Evolutionary conservation across 208 protist genomes (phyloP), one percentile per base, ranked within the genome.

Genomic region (Leishmania lainsoni): DNA sequence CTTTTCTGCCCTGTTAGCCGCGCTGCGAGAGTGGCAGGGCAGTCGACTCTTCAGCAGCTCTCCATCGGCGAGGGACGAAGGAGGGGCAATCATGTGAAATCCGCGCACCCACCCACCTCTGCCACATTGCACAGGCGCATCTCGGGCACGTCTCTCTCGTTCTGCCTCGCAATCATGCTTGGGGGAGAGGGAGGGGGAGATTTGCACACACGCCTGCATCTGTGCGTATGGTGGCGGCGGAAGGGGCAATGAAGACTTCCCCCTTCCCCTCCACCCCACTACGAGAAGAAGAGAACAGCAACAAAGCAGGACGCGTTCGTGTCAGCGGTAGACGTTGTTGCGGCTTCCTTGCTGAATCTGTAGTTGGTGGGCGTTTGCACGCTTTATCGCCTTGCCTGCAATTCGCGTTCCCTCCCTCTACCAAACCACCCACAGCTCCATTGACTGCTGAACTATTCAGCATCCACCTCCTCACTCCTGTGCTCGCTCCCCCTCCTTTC

Each of bases 1-100:
- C 22, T 58, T 22, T n/a, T 59, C 48, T 10, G 42, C 48, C 72
- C 51, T 22, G 16, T 59, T 29, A 9, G n/a, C 81, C 22, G 26
- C 68, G 54, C n/a, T 78, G 45, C 66, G 59, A 3, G 42, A 79
- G 6, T n/a, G 49, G 42, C 66, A 59, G 16, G 75, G 80, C 22
- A 52, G 42, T 16, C 75, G 66, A 39, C 76, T 85, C 79, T 85
- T 83, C 66, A 71, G 48, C 42, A 58, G 56, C 1, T 42, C 78
- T 22, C 69, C 56, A 17, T 72, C 78, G 12, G 5, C 32, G n/a
- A 32, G 26, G 16, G 51, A 32, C 12, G 29, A 14, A 45, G 20
- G n/a, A 76, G 22, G n/a, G 51, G 2, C 45, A 6, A 16, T 6
- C 45, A 29, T 6, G 26, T 0, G 35, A 45, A 42, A 14, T 63